Conservation (phyloP, 2,329 filamentous ascomycete species). For the Achaetomium macrosporum region DNA sequence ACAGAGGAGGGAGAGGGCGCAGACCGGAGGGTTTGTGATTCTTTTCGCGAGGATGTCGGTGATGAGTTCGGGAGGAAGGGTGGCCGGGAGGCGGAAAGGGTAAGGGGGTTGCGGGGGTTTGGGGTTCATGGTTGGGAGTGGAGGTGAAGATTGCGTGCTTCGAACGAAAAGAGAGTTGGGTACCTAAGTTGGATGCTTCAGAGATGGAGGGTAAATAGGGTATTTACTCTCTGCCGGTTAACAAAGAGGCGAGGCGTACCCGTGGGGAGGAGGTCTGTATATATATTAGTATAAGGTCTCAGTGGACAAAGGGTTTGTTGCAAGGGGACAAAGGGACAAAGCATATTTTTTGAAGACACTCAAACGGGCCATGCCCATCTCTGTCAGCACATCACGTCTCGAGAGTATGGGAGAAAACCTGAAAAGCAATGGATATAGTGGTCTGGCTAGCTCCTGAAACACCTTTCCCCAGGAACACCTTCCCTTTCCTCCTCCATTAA, state of each 20-base stretch:
- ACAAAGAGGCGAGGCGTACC: too few relatives aligned
- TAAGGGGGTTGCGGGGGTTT: not conserved
- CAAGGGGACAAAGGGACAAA: not conserved
- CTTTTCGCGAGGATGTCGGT: slow-evolving; percentile 6
- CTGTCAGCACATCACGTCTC: not conserved
- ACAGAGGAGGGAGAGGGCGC: slow-evolving; percentile 11
- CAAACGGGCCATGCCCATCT: too few relatives aligned
- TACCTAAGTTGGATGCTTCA: too few relatives aligned
- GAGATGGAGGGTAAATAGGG: too few relatives aligned
- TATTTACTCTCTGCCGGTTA: too few relatives aligned
- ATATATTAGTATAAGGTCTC: not conserved
- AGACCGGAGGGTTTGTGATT: not conserved
- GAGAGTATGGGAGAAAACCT: not conserved
- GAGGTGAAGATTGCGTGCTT: too few relatives aligned
- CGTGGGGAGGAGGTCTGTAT: not conserved
- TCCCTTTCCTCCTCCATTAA: slow-evolving; percentile 5
- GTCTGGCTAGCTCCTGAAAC: slow-evolving; percentile 7
- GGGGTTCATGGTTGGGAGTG: not conserved
- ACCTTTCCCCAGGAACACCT: not conserved
- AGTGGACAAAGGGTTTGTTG: not conserved
- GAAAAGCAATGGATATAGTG: slow-evolving; percentile 16
- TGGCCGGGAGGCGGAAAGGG: not conserved
- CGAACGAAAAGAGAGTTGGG: too few relatives aligned
- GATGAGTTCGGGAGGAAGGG: slow-evolving; percentile 9
- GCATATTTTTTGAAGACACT: not conserved